Conservation (phyloP, 768 basidiomycete genomes). For the Lactarius hengduanensis region DNA sequence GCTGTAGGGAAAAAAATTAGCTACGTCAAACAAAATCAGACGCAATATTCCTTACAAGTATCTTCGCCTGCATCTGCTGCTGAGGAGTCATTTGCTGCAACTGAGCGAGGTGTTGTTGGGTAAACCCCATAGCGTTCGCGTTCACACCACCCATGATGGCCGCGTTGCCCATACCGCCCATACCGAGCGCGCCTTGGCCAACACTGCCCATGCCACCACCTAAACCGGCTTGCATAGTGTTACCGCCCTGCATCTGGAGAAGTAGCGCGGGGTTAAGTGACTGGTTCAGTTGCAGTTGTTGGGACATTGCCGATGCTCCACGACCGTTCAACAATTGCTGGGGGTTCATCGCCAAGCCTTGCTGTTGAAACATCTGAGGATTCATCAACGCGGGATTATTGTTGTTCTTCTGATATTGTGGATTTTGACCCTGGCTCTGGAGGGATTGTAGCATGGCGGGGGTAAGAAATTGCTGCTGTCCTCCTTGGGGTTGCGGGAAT, state of each 20-base stretch:
- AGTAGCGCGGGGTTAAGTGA: slow-evolving; percentile 27
- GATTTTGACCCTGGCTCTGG: slow-evolving; percentile 23
- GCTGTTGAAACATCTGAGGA: slow-evolving; percentile 27
- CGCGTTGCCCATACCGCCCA: slow-evolving; percentile 26
- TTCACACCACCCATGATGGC: slow-evolving; percentile 25
- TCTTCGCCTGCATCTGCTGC: slow-evolving; percentile 24
- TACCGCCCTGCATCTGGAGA: slow-evolving; percentile 23
- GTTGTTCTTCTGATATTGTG: slow-evolving; percentile 26
- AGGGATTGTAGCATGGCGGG: slow-evolving; percentile 25
- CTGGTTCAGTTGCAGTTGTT: slow-evolving; percentile 26
- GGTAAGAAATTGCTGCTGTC: slow-evolving; percentile 23
- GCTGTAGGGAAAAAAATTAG: slow-evolving; percentile 13
- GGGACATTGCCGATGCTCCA: slow-evolving; percentile 15
- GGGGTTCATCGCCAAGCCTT: slow-evolving; percentile 23
- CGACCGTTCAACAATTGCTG: slow-evolving; percentile 27
- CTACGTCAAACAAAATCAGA: background rate
- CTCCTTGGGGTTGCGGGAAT: slow-evolving; percentile 25
- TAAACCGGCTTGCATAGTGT: slow-evolving; percentile 22
- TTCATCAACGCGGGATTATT: slow-evolving; percentile 24
- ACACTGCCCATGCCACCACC: slow-evolving; percentile 27
- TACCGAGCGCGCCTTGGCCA: slow-evolving; percentile 29
- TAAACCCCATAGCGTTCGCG: slow-evolving; percentile 24
- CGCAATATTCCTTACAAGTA: slow-evolving; percentile 12
- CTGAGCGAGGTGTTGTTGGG: slow-evolving; percentile 25
- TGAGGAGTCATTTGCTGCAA: slow-evolving; percentile 24